Evolutionary conservation across 257 asterid species (phyloP).

Genomic region (Nicotiana paniculata): DNA sequence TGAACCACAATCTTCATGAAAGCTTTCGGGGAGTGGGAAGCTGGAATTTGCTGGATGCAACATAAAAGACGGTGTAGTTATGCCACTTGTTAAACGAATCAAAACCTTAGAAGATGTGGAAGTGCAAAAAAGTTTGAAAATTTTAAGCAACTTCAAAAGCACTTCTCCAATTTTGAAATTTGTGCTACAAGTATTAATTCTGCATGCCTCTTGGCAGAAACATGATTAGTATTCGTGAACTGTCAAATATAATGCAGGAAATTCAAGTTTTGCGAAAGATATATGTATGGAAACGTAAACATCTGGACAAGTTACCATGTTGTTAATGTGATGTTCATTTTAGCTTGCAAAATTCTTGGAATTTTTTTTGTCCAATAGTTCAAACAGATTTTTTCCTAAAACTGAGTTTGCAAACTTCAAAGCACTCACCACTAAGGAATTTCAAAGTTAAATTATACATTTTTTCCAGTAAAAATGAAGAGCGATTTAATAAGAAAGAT

Average conservation of each 20-base stretch:
- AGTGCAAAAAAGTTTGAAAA: background rate
- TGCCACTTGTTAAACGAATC: background rate
- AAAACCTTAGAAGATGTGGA: background rate
- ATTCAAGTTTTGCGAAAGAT: background rate
- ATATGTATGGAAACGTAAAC: background rate
- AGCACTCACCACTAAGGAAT: background rate
- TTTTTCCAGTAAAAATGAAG: background rate
- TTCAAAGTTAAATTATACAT: background rate
- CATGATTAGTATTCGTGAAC: background rate
- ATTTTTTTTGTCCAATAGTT: background rate
- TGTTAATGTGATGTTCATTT: background rate
- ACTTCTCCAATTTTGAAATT: background rate
- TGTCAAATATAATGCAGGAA: background rate
- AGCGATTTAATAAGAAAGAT: background rate
- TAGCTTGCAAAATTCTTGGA: background rate
- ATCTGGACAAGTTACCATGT: background rate
- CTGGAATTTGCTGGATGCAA: conserved; percentile 3
- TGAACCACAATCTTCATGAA: conserved; percentile 7
- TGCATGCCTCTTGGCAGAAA: background rate
- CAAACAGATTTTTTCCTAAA: background rate
- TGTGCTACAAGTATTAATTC: background rate
- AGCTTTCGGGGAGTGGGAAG: background rate
- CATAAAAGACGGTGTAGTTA: background rate
- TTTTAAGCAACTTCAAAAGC: background rate
- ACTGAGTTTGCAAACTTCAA: background rate